These are phyloP conservation scores for Melampsora larici-populina DNA, from an alignment of 1,284 basidiomycete species.

Conservation along the genomic window DNA sequence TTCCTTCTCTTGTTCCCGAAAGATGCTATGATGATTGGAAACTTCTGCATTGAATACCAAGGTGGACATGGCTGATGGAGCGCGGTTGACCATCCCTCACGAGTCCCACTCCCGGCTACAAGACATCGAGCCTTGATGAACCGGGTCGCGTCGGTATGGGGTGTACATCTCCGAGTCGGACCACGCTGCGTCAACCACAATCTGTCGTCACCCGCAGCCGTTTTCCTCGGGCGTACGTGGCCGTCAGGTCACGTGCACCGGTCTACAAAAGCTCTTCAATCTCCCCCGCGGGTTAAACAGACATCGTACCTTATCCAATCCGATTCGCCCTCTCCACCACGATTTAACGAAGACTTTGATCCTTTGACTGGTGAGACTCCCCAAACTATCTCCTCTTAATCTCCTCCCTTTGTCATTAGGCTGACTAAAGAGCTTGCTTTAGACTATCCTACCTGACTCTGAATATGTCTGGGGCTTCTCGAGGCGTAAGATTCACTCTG, in stretches of 20 bases:
- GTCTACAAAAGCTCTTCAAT: neutral
- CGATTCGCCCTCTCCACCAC: neutral
- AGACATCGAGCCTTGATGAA: neutral
- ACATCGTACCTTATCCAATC: neutral
- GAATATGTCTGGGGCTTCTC: conserved; percentile 13
- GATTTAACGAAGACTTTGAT: too few relatives aligned
- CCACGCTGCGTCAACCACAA: neutral
- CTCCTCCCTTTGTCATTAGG: too few relatives aligned
- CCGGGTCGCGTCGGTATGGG: neutral
- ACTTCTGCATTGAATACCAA: conserved; percentile 3
- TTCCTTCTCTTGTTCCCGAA: conserved; percentile 15
- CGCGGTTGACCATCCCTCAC: neutral
- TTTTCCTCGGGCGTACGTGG: neutral
- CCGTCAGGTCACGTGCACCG: conserved; percentile 1
- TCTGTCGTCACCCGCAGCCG: neutral
- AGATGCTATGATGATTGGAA: neutral
- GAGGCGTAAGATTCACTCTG: conserved; percentile 15
- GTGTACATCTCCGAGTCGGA: neutral
- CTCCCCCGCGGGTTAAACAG: neutral
- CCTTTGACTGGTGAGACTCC: too few relatives aligned
- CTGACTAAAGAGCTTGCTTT: too few relatives aligned
- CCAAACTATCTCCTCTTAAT: too few relatives aligned
- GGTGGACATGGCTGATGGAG: neutral
- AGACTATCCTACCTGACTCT: neutral
- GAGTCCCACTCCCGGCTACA: neutral